Evolutionary conservation across 78 protist species (phyloP).

Genomic region (Pelomyxa schiedti): DNA sequence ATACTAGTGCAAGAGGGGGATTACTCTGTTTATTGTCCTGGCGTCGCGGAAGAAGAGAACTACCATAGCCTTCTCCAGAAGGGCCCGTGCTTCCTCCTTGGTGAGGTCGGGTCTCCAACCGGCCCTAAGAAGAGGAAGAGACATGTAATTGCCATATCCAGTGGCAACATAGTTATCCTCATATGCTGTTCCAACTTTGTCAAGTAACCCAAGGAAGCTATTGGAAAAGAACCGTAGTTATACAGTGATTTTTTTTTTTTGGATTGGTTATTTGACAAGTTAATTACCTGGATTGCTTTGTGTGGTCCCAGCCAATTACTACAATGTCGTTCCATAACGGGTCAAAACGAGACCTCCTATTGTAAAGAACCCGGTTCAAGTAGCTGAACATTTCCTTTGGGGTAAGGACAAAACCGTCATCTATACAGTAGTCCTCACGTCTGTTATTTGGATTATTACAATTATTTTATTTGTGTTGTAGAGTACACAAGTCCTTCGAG

Average conservation of each 20-base stretch:
- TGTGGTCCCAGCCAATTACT: constrained; percentile 58
- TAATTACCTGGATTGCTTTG: constrained; percentile 18
- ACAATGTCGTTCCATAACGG: constrained; percentile 71
- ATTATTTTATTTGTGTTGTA: not conserved
- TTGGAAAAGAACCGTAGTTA: not conserved
- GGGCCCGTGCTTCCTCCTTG: constrained; percentile 45
- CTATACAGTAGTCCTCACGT: constrained; percentile 37
- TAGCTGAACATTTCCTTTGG: constrained; percentile 51
- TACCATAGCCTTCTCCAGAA: constrained; percentile 52
- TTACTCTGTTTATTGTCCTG: constrained; percentile 56
- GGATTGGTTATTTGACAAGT: not conserved
- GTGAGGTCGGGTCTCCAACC: constrained; percentile 22
- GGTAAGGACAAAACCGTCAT: constrained; percentile 16
- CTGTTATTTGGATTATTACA: not conserved
- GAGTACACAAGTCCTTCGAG: constrained; percentile 50
- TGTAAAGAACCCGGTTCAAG: constrained; percentile 68
- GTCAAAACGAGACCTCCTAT: constrained; percentile 57
- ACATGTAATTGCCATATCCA: constrained; percentile 87
- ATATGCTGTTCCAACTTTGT: constrained; percentile 54
- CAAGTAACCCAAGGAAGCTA: constrained; percentile 50
- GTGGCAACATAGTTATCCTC: constrained; percentile 65
- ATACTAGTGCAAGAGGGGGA: not conserved
- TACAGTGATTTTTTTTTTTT: not conserved
- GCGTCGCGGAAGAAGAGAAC: constrained; percentile 87
- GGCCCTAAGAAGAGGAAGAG: constrained; percentile 59